Base-by-base conservation (phyloP, 345 rosid species). In the Barbarea vulgaris region DNA sequence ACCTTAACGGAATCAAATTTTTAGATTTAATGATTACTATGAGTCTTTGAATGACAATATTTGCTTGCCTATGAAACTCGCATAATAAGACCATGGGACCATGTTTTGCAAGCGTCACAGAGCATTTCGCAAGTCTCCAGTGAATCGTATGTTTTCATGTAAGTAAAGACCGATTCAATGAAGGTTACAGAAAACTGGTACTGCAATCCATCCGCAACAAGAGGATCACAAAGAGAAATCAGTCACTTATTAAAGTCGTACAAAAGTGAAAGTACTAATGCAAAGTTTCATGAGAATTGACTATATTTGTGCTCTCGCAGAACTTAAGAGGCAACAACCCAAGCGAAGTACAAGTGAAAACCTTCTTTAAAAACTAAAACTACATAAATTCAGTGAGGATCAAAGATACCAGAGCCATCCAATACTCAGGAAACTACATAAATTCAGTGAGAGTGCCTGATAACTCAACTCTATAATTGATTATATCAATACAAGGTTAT, bases 401-500 rank as follows among this genome's bases (percentile, higher is more conserved):
- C 22, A 48, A 42, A 66, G n/a, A 73, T 53, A 42, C 7, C 30
- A 74, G 25, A 56, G 11, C 30, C 6, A 24, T 34, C 41, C 60
- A 25, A 9, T 34, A 67, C 18, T 36, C 5, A 6, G 13, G 13
- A 46, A 67, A 57, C 31, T 24, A 52, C 17, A 69, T 4, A 25
- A 28, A 33, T 33, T 22, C 12, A 62, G 53, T 9, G 18, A 46
- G 21, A 4, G 22, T 36, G 33, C 63, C 27, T 44, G 8, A 19
- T 1, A 74, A 33, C 34, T 64, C 7, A 30, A 31, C 5, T 19
- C 47, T 24, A 47, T 3, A 39, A 50, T 15, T 15, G 36, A 67
- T 14, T 14, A 2, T 10, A 54, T 19, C 59, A 60, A 15, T 51
- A 68, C 56, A 68, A 59, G 24, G 44, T 24, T 57, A 7, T 9